Evolutionary conservation across 306 rosid genomes (phyloP), one percentile per base, ranked within the genome.

Genomic region (Mucuna pruriens): DNA sequence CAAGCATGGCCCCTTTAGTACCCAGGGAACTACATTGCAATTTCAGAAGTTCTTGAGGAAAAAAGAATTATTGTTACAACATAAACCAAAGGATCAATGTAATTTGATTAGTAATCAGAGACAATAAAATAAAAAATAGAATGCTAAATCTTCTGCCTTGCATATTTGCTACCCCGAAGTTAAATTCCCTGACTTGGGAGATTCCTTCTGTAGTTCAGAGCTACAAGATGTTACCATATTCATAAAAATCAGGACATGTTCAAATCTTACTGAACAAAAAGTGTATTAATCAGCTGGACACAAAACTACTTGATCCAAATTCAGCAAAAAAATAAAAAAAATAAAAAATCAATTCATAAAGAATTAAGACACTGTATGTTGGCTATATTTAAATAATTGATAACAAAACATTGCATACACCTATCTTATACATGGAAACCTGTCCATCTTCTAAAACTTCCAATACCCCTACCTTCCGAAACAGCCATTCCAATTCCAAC

Each of bases 401-500:
- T 40, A 63, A 36, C 55, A 71, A 13, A 49, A 31, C 26, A 82
- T 71, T 57, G 55, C 33, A 71, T 48, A 16, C 25, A 77, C 17
- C 70, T 61, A 54, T 7, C 79, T 85, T 67, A 87, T 76, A 90
- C 80, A 55, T 82, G 90, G 83, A 93, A 90, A 49, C 94, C 92
- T 29, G 84, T 60, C 92, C 94, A 90, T 85, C 89, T 90, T 85
- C 51, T 88, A 68, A 91, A 90, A 44, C 78, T 85, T 51, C 45
- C 58, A 51, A 76, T 16, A 44, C 81, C 88, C 29, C 52, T 87
- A 48, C 93, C 92, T 73, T 87, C 48, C 22, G 89, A 90, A 84
- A 76, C 79, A 0, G 93, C 98, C 97, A 91, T 85, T 61, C 97
- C 97, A 52, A 93, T 91, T 82, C 93, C 97, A 60, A 77, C 82